Conservation (phyloP, 169 alveolate genomes). For the Sarcocystis neurona region DNA sequence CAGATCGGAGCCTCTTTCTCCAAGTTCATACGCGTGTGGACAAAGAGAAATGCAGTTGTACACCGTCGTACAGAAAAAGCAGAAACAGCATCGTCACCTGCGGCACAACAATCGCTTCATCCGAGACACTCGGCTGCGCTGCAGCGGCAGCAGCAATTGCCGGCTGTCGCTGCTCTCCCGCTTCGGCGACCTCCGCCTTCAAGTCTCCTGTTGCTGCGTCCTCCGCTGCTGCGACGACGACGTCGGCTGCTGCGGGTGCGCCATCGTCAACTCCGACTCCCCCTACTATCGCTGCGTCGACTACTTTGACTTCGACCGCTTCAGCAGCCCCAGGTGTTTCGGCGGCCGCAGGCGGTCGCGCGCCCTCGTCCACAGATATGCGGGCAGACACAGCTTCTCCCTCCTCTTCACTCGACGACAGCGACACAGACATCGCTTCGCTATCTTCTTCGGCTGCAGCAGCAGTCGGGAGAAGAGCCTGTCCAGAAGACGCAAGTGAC, state of each 20-base stretch:
- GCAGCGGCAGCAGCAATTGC: no score
- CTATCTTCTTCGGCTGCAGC: background rate
- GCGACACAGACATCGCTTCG: background rate
- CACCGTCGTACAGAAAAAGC: no score
- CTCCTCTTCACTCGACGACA: background rate
- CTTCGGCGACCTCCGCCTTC: background rate
- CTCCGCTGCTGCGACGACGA: background rate
- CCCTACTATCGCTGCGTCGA: conserved; percentile 3
- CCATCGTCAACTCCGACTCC: background rate
- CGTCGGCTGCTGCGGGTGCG: background rate
- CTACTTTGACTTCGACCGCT: background rate
- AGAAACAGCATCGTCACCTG: background rate
- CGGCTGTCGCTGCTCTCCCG: background rate
- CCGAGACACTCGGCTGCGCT: no score
- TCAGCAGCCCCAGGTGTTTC: background rate
- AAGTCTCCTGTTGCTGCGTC: background rate
- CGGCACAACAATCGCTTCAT: background rate
- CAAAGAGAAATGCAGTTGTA: no score
- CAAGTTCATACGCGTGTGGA: background rate
- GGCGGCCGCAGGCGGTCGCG: background rate
- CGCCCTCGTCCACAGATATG: no score
- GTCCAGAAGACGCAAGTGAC: no score
- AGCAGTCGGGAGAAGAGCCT: no score
- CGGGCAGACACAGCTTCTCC: background rate
- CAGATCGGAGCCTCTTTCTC: background rate